Percentiles rank a stretch among this genome's conserved stretches.
Conservation (phyloP, 306 rosid species). For the Herpetospermum pedunculosum region DNA sequence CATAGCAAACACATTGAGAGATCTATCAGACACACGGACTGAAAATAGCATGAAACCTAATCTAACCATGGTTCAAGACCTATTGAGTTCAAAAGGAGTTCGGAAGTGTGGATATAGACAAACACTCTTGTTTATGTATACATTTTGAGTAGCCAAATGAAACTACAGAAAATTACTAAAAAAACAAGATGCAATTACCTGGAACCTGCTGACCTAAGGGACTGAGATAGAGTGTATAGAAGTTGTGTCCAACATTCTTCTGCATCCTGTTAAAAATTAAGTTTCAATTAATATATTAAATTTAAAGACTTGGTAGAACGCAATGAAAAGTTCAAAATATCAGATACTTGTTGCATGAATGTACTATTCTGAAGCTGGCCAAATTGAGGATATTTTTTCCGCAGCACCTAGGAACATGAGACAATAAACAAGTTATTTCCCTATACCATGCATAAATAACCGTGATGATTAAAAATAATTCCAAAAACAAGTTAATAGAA, state of each 20-base stretch:
- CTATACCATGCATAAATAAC: background rate
- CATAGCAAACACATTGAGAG: background rate
- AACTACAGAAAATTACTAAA: background rate
- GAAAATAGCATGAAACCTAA: background rate
- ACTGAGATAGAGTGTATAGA: conserved; percentile 88
- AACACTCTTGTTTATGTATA: background rate
- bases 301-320: conserved; percentile 9
- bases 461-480: background rate
- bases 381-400: conserved; percentile 94
- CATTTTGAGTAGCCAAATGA: conserved; percentile 1
- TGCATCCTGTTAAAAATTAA: conserved; percentile 55
- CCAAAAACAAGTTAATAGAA: background rate
- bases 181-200: conserved; percentile 35
- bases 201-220: conserved; percentile 62
- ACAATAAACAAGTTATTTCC: conserved; percentile 9
- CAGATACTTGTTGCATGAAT: conserved; percentile 91
- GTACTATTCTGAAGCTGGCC: conserved; percentile 82
- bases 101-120: background rate
- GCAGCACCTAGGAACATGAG: conserved; percentile 51
- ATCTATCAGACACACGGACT: background rate
- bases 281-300: conserved; percentile 1
- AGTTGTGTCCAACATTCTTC: conserved; percentile 99
- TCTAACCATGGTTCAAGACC: background rate
- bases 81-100: background rate
- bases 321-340: conserved; percentile 9